phyloP scores from a whole-genome alignment of 306 rosid genomes.

The Fagus crenata region DNA sequence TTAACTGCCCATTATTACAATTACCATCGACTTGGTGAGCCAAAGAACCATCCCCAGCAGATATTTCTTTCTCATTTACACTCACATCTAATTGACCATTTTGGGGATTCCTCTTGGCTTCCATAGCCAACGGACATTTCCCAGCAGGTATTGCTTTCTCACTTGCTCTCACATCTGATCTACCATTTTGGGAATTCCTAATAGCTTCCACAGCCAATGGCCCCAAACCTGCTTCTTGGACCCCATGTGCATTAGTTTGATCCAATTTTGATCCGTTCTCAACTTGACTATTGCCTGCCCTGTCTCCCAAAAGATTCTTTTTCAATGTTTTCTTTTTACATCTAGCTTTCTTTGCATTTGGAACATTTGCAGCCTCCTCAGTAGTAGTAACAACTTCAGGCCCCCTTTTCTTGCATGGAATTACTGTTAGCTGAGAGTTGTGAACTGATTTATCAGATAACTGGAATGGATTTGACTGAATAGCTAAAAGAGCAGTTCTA shows the following conservation, averaged over 20 bases:
- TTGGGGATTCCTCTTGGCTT: conserved; percentile 26
- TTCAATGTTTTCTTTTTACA: conserved; percentile 48
- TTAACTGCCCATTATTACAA: conserved; percentile 32
- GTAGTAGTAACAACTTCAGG: conserved; percentile 28
- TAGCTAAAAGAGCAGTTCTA: conserved; percentile 89
- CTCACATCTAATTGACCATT: conserved; percentile 14
- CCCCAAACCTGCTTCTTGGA: conserved; percentile 25
- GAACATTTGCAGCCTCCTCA: conserved; percentile 40
- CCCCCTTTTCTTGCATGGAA: conserved; percentile 63
- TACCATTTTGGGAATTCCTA: conserved; percentile 28
- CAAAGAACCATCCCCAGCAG: conserved; percentile 29
- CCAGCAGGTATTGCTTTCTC: conserved; percentile 32
- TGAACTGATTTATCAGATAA: conserved; percentile 42
- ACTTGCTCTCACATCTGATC: conserved; percentile 17
- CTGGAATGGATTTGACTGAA: conserved; percentile 54
- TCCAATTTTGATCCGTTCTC: conserved; percentile 22
- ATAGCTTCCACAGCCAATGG: conserved; percentile 25
- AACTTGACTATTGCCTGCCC: conserved; percentile 23
- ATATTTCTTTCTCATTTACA: conserved; percentile 30
- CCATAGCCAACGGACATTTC: conserved; percentile 26
- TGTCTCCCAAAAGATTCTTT: conserved; percentile 34
- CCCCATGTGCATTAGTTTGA: conserved; percentile 18
- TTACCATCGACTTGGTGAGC: conserved; percentile 16
- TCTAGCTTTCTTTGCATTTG: conserved; percentile 56
- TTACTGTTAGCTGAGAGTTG: conserved; percentile 60